Base-by-base conservation (phyloP, 176 grass and related monocot species). In the Rhynchospora pubera region DNA sequence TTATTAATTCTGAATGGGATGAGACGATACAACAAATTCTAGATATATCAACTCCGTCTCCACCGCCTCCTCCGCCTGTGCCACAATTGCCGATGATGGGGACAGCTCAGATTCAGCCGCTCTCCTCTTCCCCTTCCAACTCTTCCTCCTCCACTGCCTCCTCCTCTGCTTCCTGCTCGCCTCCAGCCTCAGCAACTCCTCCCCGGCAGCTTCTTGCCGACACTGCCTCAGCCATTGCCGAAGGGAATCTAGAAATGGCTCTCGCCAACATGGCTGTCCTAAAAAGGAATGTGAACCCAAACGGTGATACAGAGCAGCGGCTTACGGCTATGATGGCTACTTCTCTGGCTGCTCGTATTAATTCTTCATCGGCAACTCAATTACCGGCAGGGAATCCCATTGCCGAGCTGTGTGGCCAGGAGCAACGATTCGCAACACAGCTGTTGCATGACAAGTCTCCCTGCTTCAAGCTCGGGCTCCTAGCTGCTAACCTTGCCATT, bases 61-160 rank as follows among this genome's bases (percentile, higher is more conserved):
- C 34, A 32, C 71, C 9, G 47, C 76, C 11, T 23, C 82, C 80
- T 9, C 68, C 87, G 2, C 84, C 15, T 0, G n/a, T 87, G 21
- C 28, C 67, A 1, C 60, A 66, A 82, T 50, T 65, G 23, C 30
- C 91, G 3, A 55, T 65, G 75, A 64, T 65, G 24, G 52, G 78
- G 2, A 69, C 83, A 0, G 77, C 84, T 8, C 76, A 79, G 71
- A 82, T 79, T 73, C 87, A 82, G 18, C 77, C 53, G 62, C 83
- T 57, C 30, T 65, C 68, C 0, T 52, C 85, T 80, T 94, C 92
- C 5, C 90, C 90, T 5, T 92, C 94, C 0, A 97, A 88, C 73
- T 97, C 95, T 7, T 93, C 90, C 7, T 94, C 87, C 8, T 98
- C 95, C 62, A 94, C 92, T 8, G 83, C 87, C 4, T 94, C 95